These are phyloP conservation scores for Rhodocollybia butyracea DNA, from an alignment of 768 basidiomycete species.

Conservation along the genomic window DNA sequence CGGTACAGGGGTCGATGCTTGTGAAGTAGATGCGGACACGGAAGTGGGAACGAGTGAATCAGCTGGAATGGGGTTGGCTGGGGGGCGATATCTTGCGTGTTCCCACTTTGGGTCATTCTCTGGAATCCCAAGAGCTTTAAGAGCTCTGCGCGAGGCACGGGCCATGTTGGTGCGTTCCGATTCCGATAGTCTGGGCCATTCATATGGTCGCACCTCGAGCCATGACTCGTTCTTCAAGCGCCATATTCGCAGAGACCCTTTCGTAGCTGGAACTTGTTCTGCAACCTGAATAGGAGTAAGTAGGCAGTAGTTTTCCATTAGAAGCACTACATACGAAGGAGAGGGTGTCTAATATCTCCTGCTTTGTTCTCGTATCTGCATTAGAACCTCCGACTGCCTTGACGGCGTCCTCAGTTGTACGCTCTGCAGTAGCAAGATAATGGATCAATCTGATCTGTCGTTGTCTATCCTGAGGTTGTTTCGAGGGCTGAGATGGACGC, in stretches of 20 bases:
- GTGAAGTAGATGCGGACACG: slow-evolving; percentile 5
- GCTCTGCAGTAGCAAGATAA: slow-evolving; percentile 44
- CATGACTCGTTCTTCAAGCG: slow-evolving; percentile 54
- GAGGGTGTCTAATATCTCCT: slow-evolving; percentile 45
- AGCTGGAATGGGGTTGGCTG: slow-evolving; percentile 10
- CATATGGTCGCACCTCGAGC: slow-evolving; percentile 69
- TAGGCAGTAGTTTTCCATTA: neutral
- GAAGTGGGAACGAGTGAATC: slow-evolving; percentile 13
- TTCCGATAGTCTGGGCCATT: slow-evolving; percentile 50
- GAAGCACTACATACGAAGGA: slow-evolving; percentile 39
- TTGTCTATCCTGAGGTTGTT: slow-evolving; percentile 15
- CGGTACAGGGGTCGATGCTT: slow-evolving; percentile 2
- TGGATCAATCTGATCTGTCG: slow-evolving; percentile 49
- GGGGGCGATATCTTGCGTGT: slow-evolving; percentile 37
- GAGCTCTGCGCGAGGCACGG: slow-evolving; percentile 45
- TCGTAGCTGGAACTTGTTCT: slow-evolving; percentile 35
- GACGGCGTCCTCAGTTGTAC: slow-evolving; percentile 48
- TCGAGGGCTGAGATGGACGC: slow-evolving; percentile 23
- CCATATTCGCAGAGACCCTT: slow-evolving; percentile 38
- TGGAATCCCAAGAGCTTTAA: slow-evolving; percentile 51
- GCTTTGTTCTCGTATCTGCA: slow-evolving; percentile 28
- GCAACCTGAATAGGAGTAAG: slow-evolving; percentile 40
- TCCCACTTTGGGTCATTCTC: slow-evolving; percentile 63
- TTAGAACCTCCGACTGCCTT: slow-evolving; percentile 43
- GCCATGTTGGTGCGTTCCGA: slow-evolving; percentile 47